Evolutionary conservation across 148 eudicot genomes (phyloP).

Genomic region (Arbutus unedo): DNA sequence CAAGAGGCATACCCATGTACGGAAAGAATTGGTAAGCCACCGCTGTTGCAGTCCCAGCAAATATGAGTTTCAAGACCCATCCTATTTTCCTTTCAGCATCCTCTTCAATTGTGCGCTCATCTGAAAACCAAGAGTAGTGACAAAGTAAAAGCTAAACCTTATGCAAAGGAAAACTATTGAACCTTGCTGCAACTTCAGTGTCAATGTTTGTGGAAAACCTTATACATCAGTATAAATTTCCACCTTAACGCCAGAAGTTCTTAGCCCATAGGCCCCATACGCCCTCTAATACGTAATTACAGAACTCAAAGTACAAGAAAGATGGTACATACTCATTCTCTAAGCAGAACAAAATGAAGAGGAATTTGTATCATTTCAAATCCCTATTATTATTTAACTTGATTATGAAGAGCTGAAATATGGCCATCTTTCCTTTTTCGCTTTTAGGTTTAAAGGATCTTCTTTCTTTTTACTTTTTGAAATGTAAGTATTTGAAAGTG

Average conservation of each 20-base stretch:
- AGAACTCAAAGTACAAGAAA: not conserved
- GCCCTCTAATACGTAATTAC: not conserved
- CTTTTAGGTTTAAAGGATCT: too few species aligned
- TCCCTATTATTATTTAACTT: not conserved
- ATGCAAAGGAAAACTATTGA: not conserved
- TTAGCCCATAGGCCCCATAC: not conserved
- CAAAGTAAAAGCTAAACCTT: not conserved
- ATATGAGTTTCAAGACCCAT: conserved; percentile 80
- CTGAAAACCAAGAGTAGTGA: conserved; percentile 24
- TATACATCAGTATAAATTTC: not conserved
- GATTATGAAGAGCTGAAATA: not conserved
- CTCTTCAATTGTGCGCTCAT: conserved; percentile 65
- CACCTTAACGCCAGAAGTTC: not conserved
- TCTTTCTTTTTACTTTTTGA: too few species aligned
- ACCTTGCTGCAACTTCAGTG: not conserved
- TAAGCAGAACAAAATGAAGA: too few species aligned
- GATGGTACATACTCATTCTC: not conserved
- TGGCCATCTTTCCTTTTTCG: not conserved
- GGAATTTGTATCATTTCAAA: too few species aligned
- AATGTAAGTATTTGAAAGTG: too few species aligned
- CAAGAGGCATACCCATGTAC: conserved; percentile 61
- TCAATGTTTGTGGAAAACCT: not conserved
- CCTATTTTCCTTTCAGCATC: conserved; percentile 89
- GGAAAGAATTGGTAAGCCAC: conserved; percentile 83
- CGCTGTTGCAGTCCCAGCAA: conserved; percentile 79